Evolutionary conservation across 768 basidiomycete genomes (phyloP), one percentile per base, ranked within the genome.

Genomic region (Lentinula raphanica): DNA sequence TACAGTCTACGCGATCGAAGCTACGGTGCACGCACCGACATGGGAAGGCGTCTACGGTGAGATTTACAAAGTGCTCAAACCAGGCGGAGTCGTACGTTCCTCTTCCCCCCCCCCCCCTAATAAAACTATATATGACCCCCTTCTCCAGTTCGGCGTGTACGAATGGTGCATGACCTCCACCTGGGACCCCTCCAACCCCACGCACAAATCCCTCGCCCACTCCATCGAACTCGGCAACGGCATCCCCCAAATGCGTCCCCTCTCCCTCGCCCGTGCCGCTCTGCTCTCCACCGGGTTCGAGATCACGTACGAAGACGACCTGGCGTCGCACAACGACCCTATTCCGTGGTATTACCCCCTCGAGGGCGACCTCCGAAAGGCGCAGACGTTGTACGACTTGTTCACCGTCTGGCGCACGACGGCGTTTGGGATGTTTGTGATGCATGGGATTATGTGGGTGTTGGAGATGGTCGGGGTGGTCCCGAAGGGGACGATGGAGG

Each of bases 81-180:
- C 96, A 0, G 96, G 95, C 75, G 96, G 96, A 62, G 78, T 90
- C 21, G 94, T 95, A 68, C 70, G 91, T 83, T 1, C 44, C 61
- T 3, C 19, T 15, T n/a, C 15, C 35, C 4, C 15, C 11, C 27
- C 53, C 5, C 3, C 4, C 3, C 46, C 39, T 15, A 31, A n/a
- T n/a, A n/a, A 48, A 23, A 21, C 39, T 25, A 23, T 51, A n/a
- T 32, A n/a, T 35, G n/a, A n/a, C 63, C 60, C 2, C 59, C 31
- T 44, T 38, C 51, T 39, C 1, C 60, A 95, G 90, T 97, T 97
- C 72, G 96, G 95, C 67, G 90, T 98, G 36, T 99, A 98, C 73
- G 97, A 98, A 71, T 99, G 96, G 96, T 88, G 86, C 73, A 98
- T 99, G 97, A 98, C 97, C 19, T 94, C 98, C 71, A 69, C 73